Conservation (phyloP, 257 asterid species). For the Striga asiatica region DNA sequence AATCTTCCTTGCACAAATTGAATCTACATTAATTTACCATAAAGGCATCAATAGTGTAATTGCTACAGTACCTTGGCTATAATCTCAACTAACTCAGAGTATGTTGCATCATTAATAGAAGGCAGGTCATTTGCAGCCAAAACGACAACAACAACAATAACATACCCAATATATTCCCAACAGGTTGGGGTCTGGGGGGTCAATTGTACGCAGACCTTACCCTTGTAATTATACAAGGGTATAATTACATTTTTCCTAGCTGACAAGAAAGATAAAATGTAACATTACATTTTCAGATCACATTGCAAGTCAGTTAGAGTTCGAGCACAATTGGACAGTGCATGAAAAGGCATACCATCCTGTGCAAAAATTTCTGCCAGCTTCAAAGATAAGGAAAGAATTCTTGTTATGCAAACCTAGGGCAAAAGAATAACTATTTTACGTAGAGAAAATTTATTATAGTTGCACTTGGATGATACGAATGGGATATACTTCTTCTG, state of each 20-base stretch:
- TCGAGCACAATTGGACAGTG: slow-evolving; percentile 94
- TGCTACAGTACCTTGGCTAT: slow-evolving; percentile 51
- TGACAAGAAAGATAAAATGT: slow-evolving; percentile 1
- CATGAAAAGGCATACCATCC: slow-evolving; percentile 91
- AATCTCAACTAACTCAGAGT: slow-evolving; percentile 65
- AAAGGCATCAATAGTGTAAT: slow-evolving; percentile 5
- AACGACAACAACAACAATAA: slow-evolving; percentile 32
- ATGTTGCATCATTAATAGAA: slow-evolving; percentile 82
- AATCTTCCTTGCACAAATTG: slow-evolving; percentile 15
- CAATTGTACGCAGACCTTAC: too few species aligned
- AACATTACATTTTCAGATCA: slow-evolving; percentile 47
- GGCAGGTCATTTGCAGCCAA: slow-evolving; percentile 93
- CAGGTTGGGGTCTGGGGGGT: too few species aligned
- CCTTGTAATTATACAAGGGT: too few species aligned
- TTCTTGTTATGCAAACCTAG: slow-evolving; percentile 14
- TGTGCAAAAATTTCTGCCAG: slow-evolving; percentile 88
- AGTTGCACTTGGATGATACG: background rate
- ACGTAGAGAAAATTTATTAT: background rate
- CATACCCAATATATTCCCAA: too few species aligned
- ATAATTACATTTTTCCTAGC: too few species aligned
- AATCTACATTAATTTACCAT: slow-evolving; percentile 13
- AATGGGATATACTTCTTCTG: background rate
- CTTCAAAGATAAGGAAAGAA: slow-evolving; percentile 33
- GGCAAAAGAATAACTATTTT: slow-evolving; percentile 6
- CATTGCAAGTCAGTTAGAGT: slow-evolving; percentile 87